phyloP scores from a whole-genome alignment of 345 rosid species.

The Rubroshorea leprosula region DNA sequence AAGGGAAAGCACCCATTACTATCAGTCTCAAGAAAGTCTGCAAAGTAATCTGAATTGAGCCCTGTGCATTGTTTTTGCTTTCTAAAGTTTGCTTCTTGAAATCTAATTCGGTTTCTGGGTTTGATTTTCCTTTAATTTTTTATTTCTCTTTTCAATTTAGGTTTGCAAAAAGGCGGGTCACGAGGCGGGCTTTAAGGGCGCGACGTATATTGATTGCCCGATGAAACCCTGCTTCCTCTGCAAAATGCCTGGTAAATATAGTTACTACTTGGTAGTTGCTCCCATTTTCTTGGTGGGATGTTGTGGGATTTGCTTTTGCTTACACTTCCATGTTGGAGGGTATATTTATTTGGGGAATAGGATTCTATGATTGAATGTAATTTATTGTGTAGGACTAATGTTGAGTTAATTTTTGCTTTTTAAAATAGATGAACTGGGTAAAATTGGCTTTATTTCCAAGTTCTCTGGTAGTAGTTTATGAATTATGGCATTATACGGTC shows the following conservation, averaged over 20 bases:
- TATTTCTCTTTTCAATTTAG: too few relatives aligned
- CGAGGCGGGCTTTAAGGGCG: slow-evolving; percentile 95
- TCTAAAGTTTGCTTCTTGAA: too few relatives aligned
- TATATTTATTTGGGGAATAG: too few relatives aligned
- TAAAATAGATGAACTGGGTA: too few relatives aligned
- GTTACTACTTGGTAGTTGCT: not conserved
- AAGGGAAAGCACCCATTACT: slow-evolving; percentile 73
- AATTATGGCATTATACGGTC: not conserved
- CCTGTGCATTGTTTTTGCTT: too few relatives aligned
- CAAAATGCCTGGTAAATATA: slow-evolving; percentile 74
- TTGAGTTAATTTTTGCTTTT: too few relatives aligned
- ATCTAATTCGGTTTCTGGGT: too few relatives aligned
- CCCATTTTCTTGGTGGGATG: not conserved
- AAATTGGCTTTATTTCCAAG: not conserved
- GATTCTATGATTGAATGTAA: too few relatives aligned
- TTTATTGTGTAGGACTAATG: too few relatives aligned
- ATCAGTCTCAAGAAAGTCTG: slow-evolving; percentile 91
- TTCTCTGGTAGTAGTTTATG: not conserved
- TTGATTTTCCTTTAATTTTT: too few relatives aligned
- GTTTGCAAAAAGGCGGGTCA: slow-evolving; percentile 88
- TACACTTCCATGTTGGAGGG: too few relatives aligned
- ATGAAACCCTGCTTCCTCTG: slow-evolving; percentile 97
- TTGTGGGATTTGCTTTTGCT: not conserved
- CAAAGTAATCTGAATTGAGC: slow-evolving; percentile 78
- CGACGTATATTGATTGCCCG: slow-evolving; percentile 88